Conservation (phyloP, 2,329 filamentous ascomycete species). For the Colletotrichum melonis region DNA sequence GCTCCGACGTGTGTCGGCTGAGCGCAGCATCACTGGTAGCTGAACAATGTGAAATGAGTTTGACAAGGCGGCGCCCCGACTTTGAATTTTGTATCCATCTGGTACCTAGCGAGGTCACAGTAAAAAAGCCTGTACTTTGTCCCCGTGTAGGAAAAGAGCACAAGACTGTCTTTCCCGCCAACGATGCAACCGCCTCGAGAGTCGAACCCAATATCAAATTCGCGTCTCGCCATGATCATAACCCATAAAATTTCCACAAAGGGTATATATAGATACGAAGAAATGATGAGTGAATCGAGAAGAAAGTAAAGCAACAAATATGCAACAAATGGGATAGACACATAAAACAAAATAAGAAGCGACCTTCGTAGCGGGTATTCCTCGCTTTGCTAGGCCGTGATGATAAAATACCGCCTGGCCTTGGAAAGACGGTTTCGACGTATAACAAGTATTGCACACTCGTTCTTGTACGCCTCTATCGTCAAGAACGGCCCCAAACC, state of each 20-base stretch:
- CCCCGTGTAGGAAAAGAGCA: background rate
- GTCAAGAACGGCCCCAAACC: background rate
- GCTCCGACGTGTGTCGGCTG: background rate
- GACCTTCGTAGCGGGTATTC: background rate
- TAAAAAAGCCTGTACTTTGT: constrained; percentile 13
- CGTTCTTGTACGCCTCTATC: background rate
- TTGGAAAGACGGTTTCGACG: background rate
- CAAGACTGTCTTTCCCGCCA: constrained; percentile 13
- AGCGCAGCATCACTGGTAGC: background rate
- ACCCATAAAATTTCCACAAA: constrained; percentile 23
- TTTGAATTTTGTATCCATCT: constrained; percentile 17
- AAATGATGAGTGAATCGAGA: constrained; percentile 8
- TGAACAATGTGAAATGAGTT: background rate
- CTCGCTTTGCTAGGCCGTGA: background rate
- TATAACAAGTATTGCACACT: background rate
- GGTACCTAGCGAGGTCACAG: constrained; percentile 20
- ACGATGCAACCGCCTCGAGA: constrained; percentile 11
- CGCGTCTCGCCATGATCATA: constrained; percentile 24
- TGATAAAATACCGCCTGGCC: background rate
- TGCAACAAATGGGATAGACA: constrained; percentile 4
- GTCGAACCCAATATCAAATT: background rate
- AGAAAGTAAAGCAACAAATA: background rate
- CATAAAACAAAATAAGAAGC: background rate
- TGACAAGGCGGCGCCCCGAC: constrained; percentile 6
- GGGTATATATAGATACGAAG: constrained; percentile 34